Evolutionary conservation across 129 eudicot species (phyloP), one percentile per base, ranked within the genome.

Genomic region (Scalesia atractyloides): DNA sequence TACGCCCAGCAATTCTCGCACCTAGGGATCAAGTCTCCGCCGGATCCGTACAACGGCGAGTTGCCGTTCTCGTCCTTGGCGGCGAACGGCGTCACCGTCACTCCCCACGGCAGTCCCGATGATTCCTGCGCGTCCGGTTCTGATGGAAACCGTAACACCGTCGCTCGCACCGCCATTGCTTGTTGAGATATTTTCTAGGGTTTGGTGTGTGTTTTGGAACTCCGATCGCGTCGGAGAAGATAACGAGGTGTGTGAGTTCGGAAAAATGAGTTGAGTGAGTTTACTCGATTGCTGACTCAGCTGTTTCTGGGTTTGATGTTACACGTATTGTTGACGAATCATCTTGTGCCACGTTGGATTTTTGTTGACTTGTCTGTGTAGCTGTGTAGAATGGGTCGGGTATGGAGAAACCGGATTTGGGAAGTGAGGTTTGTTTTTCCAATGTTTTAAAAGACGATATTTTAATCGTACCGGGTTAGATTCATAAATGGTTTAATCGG

Each of bases 1-100:
- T 94, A 94, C 1, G 89, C 97, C 88, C 90, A 94, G 24, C 98
- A 94, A 58, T 90, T 90, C 87, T 94, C 98, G 76, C 98, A 94
- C 69, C 98, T 74, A n/a, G 98, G 97, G 66, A 94, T 73, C 71
- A 84, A 56, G 63, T 94, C 82, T 8, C 98, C 98, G 74, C 82
- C 86, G 37, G 96, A 88, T 90, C 98, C 98, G 85, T 82, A 85
- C 83, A 80, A 88, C 76, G 98, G 98, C 26, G 93, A 82, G 69
- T 71, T 73, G 16, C 93, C 91, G 89, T 90, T 86, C 88, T 94
- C 98, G 83, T 94, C 97, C 76, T 62, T 78, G 61, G 84, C 81
- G 13, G 91, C 85, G 82, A 90, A 94, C 12, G 98, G 98, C 54
- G 97, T 70, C 57, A 94, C 76, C 16, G 97, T 82, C n/a, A 90